phyloP scores from a whole-genome alignment of 768 basidiomycete species.

The Bullera alba region DNA sequence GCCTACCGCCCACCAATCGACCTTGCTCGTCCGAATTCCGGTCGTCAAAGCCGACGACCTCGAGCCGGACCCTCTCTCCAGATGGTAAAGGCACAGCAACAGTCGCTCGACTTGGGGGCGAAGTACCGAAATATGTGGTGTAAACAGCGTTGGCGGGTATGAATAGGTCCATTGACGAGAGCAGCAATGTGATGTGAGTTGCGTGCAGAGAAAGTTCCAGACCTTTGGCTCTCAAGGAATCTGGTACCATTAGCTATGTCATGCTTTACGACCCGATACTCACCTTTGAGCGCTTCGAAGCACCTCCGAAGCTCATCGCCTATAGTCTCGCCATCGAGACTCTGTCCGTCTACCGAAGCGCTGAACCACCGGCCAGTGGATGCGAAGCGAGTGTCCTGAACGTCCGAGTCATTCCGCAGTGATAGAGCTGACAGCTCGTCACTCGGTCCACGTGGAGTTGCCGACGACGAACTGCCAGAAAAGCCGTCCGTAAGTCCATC shows the following conservation, averaged over 20 bases:
- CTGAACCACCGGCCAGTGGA: constrained; percentile 60
- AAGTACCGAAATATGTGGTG: constrained; percentile 72
- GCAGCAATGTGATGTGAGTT: constrained; percentile 70
- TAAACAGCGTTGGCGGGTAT: constrained; percentile 70
- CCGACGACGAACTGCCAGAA: neutral
- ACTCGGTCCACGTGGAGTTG: too few species aligned
- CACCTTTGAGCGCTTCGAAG: constrained; percentile 62
- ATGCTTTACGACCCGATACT: constrained; percentile 10
- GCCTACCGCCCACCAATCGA: constrained; percentile 47
- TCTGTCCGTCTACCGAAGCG: constrained; percentile 56
- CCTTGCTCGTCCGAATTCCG: neutral
- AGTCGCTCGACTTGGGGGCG: constrained; percentile 92
- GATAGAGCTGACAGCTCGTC: too few species aligned
- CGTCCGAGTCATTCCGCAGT: too few species aligned
- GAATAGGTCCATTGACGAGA: constrained; percentile 73
- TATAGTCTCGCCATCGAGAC: constrained; percentile 47
- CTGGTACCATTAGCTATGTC: neutral
- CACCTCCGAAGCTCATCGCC: constrained; percentile 67
- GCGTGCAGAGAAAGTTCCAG: constrained; percentile 56
- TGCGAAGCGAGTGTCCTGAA: neutral
- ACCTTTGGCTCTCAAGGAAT: constrained; percentile 53
- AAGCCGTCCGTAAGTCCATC: neutral
- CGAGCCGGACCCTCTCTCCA: constrained; percentile 59
- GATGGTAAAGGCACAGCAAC: constrained; percentile 67
- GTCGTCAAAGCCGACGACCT: constrained; percentile 67